Conservation (phyloP, 73 alveolate genomes). For the Diophrys sp. region DNA sequence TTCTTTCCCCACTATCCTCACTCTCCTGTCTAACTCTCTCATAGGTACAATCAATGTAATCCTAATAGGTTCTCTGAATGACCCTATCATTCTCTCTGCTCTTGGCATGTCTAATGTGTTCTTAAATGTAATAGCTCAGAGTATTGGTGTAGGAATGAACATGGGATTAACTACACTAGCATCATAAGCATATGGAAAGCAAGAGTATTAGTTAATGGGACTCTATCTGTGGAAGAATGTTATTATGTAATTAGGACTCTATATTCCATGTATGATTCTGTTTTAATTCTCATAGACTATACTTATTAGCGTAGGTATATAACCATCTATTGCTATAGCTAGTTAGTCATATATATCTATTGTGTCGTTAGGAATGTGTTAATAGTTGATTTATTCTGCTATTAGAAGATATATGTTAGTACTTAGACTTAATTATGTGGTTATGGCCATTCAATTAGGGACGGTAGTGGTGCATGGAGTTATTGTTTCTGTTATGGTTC, state of each 20-base stretch:
- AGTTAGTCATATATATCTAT: no score
- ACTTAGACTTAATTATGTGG: neutral
- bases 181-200: conserved; percentile 4
- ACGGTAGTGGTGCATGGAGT: neutral
- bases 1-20: no score
- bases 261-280: neutral
- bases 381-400: no score
- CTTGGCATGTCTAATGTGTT: neutral
- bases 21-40: no score
- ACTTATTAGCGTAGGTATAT: neutral
- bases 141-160: neutral
- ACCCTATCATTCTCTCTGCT: neutral
- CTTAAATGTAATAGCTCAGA: neutral
- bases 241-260: neutral
- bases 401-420: neutral
- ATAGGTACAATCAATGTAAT: neutral
- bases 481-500: neutral
- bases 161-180: neutral
- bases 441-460: neutral
- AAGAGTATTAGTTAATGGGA: neutral
- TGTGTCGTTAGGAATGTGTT: no score
- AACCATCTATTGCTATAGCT: no score
- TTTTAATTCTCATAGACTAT: neutral
- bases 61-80: neutral
- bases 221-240: neutral